Evolutionary conservation across 2,329 filamentous ascomycete species (phyloP).

Genomic region (Fonsecaea monophora): DNA sequence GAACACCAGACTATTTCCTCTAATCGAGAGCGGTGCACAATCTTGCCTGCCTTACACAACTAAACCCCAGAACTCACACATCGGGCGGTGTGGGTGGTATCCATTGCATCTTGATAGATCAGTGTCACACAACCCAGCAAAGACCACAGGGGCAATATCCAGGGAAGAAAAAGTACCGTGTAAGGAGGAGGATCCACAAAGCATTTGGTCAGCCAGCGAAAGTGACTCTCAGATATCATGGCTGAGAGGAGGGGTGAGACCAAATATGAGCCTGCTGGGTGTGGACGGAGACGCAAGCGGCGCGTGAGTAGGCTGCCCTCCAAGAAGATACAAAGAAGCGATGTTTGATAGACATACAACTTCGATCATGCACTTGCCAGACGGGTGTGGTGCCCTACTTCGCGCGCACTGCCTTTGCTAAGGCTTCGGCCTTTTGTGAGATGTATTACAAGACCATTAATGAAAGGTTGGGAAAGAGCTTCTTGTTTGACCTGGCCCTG

Average conservation of each 20-base stretch:
- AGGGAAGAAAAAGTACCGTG: background rate
- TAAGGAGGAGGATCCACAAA: background rate
- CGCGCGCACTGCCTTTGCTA: background rate
- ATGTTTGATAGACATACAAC: conserved; percentile 6
- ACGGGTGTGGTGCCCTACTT: background rate
- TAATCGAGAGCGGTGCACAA: conserved; percentile 48
- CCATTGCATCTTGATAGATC: background rate
- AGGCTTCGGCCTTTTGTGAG: background rate
- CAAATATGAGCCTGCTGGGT: background rate
- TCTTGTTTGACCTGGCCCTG: background rate
- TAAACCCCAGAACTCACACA: background rate
- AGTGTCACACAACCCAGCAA: background rate
- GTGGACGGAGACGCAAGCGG: conserved; percentile 2
- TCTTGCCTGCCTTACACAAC: background rate
- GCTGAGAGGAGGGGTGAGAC: background rate
- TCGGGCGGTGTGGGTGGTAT: background rate
- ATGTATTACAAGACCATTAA: conserved; percentile 11
- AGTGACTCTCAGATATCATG: background rate
- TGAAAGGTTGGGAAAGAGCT: background rate
- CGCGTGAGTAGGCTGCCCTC: background rate
- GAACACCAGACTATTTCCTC: conserved; percentile 98
- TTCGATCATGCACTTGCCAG: conserved; percentile 2
- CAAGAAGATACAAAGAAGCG: background rate
- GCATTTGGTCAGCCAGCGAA: background rate
- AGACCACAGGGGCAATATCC: background rate